phyloP scores from a whole-genome alignment of 1,139 yeast genomes.

The Saccharomycopsis phalli region DNA sequence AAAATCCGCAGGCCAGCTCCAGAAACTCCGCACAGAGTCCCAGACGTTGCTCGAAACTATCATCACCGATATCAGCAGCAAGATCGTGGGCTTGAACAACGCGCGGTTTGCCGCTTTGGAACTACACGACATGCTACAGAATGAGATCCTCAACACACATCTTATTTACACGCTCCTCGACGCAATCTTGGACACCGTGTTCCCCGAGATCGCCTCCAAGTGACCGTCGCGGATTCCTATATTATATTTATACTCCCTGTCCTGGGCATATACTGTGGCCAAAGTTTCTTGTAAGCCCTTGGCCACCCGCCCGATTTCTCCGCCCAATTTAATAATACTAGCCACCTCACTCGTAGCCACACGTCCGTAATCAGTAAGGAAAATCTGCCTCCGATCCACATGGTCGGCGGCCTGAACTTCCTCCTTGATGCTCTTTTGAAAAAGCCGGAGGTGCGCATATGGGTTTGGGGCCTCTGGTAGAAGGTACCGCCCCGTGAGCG shows the following conservation, averaged over 20 bases:
- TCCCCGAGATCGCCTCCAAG: conserved; percentile 29
- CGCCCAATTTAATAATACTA: conserved; percentile 57
- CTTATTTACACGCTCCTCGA: conserved; percentile 52
- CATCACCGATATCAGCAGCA: conserved; percentile 59
- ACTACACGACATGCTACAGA: conserved; percentile 63
- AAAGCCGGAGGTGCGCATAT: conserved; percentile 14
- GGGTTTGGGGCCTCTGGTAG: conserved; percentile 20
- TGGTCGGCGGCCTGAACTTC: conserved; percentile 45
- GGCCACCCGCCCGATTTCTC: conserved; percentile 61
- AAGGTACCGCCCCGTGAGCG: conserved; percentile 42
- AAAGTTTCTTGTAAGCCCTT: conserved; percentile 25
- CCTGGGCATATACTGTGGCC: conserved; percentile 23
- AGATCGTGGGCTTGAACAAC: conserved; percentile 61
- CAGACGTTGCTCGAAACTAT: conserved; percentile 45
- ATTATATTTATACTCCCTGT: conserved; percentile 16
- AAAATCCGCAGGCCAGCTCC: conserved; percentile 45
- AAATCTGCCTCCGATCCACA: conserved; percentile 48
- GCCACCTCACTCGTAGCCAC: conserved; percentile 46
- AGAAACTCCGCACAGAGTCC: conserved; percentile 51
- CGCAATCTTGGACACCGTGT: conserved; percentile 35
- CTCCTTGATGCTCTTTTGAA: conserved; percentile 14
- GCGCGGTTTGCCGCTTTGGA: conserved; percentile 54
- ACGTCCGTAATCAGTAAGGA: conserved; percentile 43
- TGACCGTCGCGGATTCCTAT: conserved; percentile 9
- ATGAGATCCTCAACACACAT: conserved; percentile 60